Evolutionary conservation across 768 basidiomycete species (phyloP).

Genomic region (Suillus occidentalis): DNA sequence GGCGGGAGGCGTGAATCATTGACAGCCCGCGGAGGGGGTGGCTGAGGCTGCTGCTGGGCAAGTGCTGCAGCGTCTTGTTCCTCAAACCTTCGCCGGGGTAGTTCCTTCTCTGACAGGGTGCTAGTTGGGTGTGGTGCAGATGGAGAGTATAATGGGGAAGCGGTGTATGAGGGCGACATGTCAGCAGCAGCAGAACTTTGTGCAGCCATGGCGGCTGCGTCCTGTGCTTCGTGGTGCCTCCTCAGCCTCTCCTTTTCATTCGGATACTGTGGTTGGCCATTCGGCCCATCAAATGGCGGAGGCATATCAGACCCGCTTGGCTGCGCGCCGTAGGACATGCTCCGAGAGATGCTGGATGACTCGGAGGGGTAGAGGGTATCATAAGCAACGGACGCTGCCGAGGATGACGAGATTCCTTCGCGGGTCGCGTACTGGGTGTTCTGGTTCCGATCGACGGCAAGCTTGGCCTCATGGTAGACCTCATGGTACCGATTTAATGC

Average conservation of each 20-base stretch:
- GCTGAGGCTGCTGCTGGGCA: constrained; percentile 20
- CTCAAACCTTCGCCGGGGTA: constrained; percentile 53
- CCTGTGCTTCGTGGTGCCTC: constrained; percentile 63
- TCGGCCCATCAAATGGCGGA: constrained; percentile 53
- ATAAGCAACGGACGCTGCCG: constrained; percentile 55
- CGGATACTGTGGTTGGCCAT: constrained; percentile 37
- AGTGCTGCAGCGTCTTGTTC: constrained; percentile 49
- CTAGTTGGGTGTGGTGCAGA: constrained; percentile 24
- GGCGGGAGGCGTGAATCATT: constrained; percentile 33
- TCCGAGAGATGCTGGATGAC: constrained; percentile 27
- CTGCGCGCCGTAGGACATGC: constrained; percentile 21
- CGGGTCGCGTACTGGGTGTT: constrained; percentile 27
- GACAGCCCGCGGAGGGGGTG: constrained; percentile 24
- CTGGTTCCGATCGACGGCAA: constrained; percentile 66
- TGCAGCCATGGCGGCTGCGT: constrained; percentile 49
- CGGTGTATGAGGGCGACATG: constrained; percentile 13
- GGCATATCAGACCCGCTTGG: constrained; percentile 40
- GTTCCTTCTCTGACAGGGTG: constrained; percentile 54
- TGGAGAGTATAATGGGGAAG: constrained; percentile 20
- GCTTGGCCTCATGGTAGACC: constrained; percentile 73
- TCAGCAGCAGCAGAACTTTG: constrained; percentile 19
- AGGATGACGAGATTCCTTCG: constrained; percentile 24
- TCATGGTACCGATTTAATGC: constrained; percentile 66
- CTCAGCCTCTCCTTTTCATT: constrained; percentile 73
- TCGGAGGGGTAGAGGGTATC: constrained; percentile 55